These are phyloP conservation scores for Tagetes patula DNA, from an alignment of 129 eudicot species.

Conservation along the genomic window DNA sequence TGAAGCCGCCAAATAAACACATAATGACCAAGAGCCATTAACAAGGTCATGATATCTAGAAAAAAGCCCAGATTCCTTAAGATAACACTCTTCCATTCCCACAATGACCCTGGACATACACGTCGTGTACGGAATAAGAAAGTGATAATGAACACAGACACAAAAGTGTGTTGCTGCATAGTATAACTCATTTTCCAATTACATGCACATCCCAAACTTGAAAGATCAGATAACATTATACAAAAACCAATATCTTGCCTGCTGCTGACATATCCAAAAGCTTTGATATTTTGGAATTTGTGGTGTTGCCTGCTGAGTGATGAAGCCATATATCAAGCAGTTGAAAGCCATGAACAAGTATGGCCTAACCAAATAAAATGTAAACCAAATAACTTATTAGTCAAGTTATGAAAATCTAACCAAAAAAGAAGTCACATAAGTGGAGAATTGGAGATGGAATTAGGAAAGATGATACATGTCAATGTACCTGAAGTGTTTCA, in stretches of 20 bases:
- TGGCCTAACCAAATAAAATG: constrained; percentile 46
- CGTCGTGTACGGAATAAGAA: constrained; percentile 11
- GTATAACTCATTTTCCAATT: constrained; percentile 3
- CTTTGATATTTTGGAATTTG: constrained; percentile 55
- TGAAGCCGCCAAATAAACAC: constrained; percentile 96
- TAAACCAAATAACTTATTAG: constrained; percentile 19
- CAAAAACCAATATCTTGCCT: constrained; percentile 35
- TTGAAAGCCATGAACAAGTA: constrained; percentile 90
- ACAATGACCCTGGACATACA: constrained; percentile 65
- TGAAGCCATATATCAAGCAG: constrained; percentile 78
- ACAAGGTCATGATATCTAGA: constrained; percentile 84
- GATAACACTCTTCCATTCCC: constrained; percentile 84
- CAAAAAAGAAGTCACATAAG: not conserved
- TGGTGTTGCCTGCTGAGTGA: constrained; percentile 56
- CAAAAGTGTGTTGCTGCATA: not conserved
- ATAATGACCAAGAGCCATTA: constrained; percentile 95
- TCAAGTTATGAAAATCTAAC: not conserved
- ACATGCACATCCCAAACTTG: not conserved
- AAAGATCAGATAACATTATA: constrained; percentile 1
- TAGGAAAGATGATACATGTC: not conserved
- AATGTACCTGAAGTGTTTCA: constrained; percentile 76
- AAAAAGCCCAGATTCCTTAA: constrained; percentile 76
- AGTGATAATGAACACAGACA: not conserved
- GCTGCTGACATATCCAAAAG: constrained; percentile 70
- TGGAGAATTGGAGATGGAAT: constrained; percentile 17